Evolutionary conservation across 805 yeast genomes (phyloP).

Genomic region (Candida gorgasii): DNA sequence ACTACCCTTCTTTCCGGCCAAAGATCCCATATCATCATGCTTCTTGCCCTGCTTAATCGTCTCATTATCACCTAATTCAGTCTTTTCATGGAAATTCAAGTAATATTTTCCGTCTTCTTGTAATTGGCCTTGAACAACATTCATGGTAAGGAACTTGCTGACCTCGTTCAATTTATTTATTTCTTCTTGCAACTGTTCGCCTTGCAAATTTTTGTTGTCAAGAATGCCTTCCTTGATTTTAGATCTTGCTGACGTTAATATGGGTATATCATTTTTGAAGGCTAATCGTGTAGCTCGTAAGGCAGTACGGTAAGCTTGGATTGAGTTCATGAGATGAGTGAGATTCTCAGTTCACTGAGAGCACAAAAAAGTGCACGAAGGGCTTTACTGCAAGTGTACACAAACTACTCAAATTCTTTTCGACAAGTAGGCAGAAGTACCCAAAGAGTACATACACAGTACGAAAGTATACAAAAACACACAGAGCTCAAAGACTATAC

Average conservation of each 20-base stretch:
- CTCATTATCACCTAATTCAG: constrained; percentile 92
- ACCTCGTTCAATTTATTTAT: constrained; percentile 64
- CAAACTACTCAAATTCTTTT: too few relatives aligned
- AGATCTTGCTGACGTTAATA: constrained; percentile 59
- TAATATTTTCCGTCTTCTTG: constrained; percentile 45
- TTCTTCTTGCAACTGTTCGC: constrained; percentile 36
- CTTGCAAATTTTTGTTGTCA: constrained; percentile 23
- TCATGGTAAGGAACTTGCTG: constrained; percentile 64
- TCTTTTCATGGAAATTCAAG: constrained; percentile 73
- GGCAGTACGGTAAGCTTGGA: constrained; percentile 64
- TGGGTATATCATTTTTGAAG: constrained; percentile 49
- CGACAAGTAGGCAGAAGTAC: too few relatives aligned
- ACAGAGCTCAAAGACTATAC: too few relatives aligned
- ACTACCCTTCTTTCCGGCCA: constrained; percentile 51
- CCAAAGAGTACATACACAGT: too few relatives aligned
- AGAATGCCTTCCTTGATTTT: constrained; percentile 59
- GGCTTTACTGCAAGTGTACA: too few relatives aligned
- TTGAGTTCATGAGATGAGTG: constrained; percentile 22
- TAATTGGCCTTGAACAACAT: constrained; percentile 83
- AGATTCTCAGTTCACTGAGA: too few relatives aligned
- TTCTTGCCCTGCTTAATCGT: constrained; percentile 56
- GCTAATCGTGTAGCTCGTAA: constrained; percentile 66
- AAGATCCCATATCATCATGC: constrained; percentile 42
- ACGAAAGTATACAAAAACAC: too few relatives aligned
- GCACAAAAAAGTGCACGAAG: too few relatives aligned